A percentile compares a stretch with the other conserved stretches of the same genome.
phyloP scores from a whole-genome alignment of 306 rosid genomes.

The Prunus padus region DNA sequence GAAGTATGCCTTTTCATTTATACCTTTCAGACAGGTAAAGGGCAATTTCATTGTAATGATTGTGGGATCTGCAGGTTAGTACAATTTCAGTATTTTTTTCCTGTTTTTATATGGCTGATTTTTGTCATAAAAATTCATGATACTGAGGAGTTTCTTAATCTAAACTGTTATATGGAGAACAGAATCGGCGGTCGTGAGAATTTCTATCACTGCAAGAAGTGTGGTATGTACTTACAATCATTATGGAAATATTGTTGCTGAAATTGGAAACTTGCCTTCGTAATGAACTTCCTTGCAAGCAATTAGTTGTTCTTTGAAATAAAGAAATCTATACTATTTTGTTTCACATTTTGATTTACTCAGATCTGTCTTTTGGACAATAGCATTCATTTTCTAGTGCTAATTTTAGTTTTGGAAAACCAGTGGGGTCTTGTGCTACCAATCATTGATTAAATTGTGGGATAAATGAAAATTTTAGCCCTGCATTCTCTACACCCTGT shows the following conservation, averaged over 20 bases:
- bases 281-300: neutral
- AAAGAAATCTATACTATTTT: neutral
- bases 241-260: neutral
- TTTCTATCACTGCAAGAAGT: constrained; percentile 85
- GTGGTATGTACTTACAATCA: constrained; percentile 64
- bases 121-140: constrained; percentile 19
- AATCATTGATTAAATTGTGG: neutral
- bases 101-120: neutral
- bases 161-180: constrained; percentile 29
- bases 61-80: constrained; percentile 97
- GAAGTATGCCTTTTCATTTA: constrained; percentile 19
- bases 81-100: neutral
- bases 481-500: neutral
- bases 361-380: neutral
- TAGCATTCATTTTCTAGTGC: neutral
- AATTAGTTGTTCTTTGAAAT: neutral
- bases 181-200: constrained; percentile 88
- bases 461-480: neutral
- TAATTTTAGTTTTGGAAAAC: neutral
- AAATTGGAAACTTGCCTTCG: neutral
- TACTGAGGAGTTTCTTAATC: constrained; percentile 26
- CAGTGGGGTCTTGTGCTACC: neutral
- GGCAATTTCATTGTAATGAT: constrained; percentile 84
- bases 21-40: constrained; percentile 58
- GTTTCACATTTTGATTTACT: neutral